A percentile compares a stretch with the other conserved stretches of the same genome.
Conservation (phyloP, 108 stramenopile genomes). For the Fistulifera pelliculosa region DNA sequence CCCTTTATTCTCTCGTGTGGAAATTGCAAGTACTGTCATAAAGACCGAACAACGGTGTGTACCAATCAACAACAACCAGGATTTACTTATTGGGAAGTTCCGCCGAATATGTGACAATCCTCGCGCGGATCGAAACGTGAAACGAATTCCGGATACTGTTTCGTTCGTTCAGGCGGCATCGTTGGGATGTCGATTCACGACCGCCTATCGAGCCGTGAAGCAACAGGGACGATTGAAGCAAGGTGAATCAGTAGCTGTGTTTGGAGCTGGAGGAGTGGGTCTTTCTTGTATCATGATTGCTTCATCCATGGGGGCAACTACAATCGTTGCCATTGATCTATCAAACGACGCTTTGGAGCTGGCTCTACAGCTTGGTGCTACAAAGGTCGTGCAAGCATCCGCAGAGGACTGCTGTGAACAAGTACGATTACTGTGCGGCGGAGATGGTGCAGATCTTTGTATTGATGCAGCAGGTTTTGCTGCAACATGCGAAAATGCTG, state of each 20-base stretch:
- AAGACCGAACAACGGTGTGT: slow-evolving; percentile 51
- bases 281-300: slow-evolving; percentile 71
- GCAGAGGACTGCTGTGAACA: slow-evolving; percentile 18
- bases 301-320: slow-evolving; percentile 10
- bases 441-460: slow-evolving; percentile 54
- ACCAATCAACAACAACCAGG: slow-evolving; percentile 63
- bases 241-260: slow-evolving; percentile 27
- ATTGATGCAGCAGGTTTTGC: slow-evolving; percentile 70
- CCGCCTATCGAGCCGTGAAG: slow-evolving; percentile 66
- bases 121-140: slow-evolving; percentile 54
- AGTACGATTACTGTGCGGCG: slow-evolving; percentile 25
- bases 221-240: slow-evolving; percentile 44
- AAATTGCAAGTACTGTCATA: slow-evolving; percentile 35
- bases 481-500: slow-evolving; percentile 57
- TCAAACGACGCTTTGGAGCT: slow-evolving; percentile 45
- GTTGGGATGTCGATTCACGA: slow-evolving; percentile 76
- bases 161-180: slow-evolving; percentile 71
- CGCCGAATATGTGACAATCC: slow-evolving; percentile 61
- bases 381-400: slow-evolving; percentile 23
- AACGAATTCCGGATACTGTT: slow-evolving; percentile 36
- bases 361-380: slow-evolving; percentile 53
- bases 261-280: slow-evolving; percentile 73
- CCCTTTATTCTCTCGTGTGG: slow-evolving; percentile 76
- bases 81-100: slow-evolving; percentile 56
- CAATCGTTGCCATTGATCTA: slow-evolving; percentile 67